These are phyloP conservation scores for Hirschioporus abietinus DNA, from an alignment of 768 basidiomycete species.

Conservation along the genomic window DNA sequence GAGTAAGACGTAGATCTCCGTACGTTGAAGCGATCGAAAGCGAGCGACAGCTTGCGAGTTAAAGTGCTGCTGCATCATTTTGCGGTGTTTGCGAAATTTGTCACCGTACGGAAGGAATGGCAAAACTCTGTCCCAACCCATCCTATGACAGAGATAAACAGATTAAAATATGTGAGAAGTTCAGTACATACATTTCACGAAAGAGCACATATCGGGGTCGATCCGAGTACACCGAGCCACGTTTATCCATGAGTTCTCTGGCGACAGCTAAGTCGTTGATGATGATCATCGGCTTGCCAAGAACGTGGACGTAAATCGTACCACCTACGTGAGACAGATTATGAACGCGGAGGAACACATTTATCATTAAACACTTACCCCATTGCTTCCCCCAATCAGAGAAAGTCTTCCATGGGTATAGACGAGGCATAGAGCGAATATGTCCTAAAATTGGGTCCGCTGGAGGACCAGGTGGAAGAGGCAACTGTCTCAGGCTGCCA, in stretches of 20 bases:
- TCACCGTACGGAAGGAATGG: constrained; percentile 17
- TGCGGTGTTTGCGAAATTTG: constrained; percentile 19
- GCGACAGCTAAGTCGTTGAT: constrained; percentile 22
- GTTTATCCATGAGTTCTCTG: constrained; percentile 24
- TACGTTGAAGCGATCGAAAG: neutral
- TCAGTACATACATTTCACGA: constrained; percentile 12
- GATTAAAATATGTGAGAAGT: neutral
- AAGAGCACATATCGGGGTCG: constrained; percentile 19
- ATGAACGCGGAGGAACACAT: neutral
- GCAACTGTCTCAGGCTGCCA: neutral
- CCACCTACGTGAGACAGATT: constrained; percentile 11
- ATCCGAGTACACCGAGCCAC: constrained; percentile 21
- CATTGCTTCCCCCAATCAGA: constrained; percentile 19
- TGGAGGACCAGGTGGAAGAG: constrained; percentile 18
- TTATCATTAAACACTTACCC: constrained; percentile 12
- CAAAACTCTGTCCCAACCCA: constrained; percentile 18
- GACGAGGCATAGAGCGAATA: constrained; percentile 15
- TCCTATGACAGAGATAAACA: constrained; percentile 6
- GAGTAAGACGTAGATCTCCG: neutral
- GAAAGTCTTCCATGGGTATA: constrained; percentile 18
- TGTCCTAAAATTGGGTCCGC: constrained; percentile 18
- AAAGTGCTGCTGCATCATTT: constrained; percentile 14
- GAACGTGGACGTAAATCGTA: constrained; percentile 14
- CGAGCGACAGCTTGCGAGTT: constrained; percentile 1
- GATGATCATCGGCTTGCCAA: constrained; percentile 19